A percentile compares a stretch with the other conserved stretches of the same genome.
Evolutionary conservation across 2,329 filamentous ascomycete genomes (phyloP).

Genomic region (Colletotrichum tabaci): DNA sequence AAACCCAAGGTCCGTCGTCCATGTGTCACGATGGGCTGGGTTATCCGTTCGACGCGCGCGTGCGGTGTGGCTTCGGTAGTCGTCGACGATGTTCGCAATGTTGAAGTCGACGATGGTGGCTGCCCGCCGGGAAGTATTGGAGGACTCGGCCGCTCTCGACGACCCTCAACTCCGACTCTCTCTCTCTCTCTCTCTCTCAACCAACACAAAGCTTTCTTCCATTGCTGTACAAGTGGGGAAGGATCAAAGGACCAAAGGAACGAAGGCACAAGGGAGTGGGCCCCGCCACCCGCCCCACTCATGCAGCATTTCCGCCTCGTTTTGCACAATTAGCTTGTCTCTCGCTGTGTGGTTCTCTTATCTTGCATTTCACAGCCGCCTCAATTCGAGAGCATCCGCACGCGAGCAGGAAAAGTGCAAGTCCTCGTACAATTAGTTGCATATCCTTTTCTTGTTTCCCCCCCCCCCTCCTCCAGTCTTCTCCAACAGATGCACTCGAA

Average conservation of each 20-base stretch:
- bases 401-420: not conserved
- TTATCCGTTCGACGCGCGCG: too few species aligned
- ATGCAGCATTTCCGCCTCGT: conserved; percentile 6
- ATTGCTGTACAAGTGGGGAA: not conserved
- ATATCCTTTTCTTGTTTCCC: too few species aligned
- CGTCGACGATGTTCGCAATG: not conserved
- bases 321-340: conserved; percentile 12
- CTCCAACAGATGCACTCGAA: not conserved
- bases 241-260: not conserved
- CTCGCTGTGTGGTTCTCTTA: conserved; percentile 11
- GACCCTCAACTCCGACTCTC: not conserved
- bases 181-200: too few species aligned
- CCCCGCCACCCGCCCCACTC: not conserved
- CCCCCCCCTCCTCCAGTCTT: too few species aligned
- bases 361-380: conserved; percentile 2
- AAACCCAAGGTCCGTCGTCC: not conserved
- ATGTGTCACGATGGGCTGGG: too few species aligned
- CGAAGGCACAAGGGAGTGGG: not conserved
- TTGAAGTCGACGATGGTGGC: not conserved
- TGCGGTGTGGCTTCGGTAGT: not conserved
- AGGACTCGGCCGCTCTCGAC: not conserved
- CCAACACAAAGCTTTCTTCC: not conserved
- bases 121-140: too few species aligned
- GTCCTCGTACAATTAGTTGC: not conserved
- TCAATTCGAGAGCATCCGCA: not conserved